A percentile compares a stretch with the other conserved stretches of the same genome.
phyloP scores from a whole-genome alignment of 2,329 filamentous ascomycete genomes.

The Paecilomyces formosus region DNA sequence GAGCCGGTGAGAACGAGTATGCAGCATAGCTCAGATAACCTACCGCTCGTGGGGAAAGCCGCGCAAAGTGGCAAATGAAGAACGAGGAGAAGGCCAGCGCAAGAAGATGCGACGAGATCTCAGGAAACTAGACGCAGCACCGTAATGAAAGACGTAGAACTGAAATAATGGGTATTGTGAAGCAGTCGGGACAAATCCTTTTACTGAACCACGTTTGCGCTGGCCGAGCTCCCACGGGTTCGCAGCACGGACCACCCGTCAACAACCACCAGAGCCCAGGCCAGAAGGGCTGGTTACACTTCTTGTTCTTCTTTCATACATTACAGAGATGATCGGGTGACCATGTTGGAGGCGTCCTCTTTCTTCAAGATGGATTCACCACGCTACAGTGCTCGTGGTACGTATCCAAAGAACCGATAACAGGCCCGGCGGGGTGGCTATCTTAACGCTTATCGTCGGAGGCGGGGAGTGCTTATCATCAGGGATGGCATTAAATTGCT shows the following conservation, averaged over 20 bases:
- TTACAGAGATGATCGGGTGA: background rate
- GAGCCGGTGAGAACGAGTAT: background rate
- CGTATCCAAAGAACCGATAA: background rate
- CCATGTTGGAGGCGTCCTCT: background rate
- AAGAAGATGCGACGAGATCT: background rate
- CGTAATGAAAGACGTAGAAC: background rate
- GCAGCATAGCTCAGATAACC: background rate
- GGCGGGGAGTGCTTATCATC: background rate
- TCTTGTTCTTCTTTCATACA: background rate
- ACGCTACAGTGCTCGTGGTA: background rate
- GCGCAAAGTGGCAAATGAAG: background rate
- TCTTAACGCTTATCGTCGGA: background rate
- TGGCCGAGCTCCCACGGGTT: background rate
- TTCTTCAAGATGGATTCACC: background rate
- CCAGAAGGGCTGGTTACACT: background rate
- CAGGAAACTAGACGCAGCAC: background rate
- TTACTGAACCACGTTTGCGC: background rate
- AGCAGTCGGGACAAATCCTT: background rate
- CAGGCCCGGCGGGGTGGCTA: background rate
- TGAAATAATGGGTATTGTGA: background rate
- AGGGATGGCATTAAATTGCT: background rate
- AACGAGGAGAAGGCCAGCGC: background rate
- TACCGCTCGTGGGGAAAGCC: background rate
- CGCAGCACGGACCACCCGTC: background rate
- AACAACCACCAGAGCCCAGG: background rate